Base-by-base conservation (phyloP, 2,329 filamentous ascomycete species). In the Neofusicoccum kwambonambiense region DNA sequence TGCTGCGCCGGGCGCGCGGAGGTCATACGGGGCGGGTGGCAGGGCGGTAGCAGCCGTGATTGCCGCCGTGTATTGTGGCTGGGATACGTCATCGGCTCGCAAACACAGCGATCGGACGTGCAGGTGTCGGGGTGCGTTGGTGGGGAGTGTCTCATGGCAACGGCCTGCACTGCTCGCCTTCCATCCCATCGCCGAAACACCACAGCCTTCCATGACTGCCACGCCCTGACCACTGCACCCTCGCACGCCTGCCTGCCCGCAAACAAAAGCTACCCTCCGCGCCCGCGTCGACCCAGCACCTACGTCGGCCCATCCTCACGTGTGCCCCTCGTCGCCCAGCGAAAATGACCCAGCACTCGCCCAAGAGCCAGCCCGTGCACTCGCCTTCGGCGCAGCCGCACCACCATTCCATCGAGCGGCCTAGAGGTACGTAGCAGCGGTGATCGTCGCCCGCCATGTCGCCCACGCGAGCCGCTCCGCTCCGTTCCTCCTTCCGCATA, bases 401-500 rank as follows among this genome's bases (percentile, higher is more conserved):
- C 11, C 69, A 70, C n/a, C 63, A 65, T 61, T 42, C 54, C 15
- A 8, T 45, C 52, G 78, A 80, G 75, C 78, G 80, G 65, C 80
- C 80, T n/a, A 81, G 74, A 68, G 79, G 79, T 79, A 68, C 47
- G 70, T 68, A 50, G 56, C 56, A 47, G 56, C 56, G 27, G 41
- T 35, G 56, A 60, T 60, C 56, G 41, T 39, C 56, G n/a, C 15
- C 31, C 34, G 34, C 34, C 12, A 15, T 31, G 27, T 7, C 37
- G 37, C 51, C 51, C 17, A 31, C n/a, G 27, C 41, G 56, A 60
- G 41, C 31, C 42, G 56, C 31, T 3, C 56, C 42, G 42, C 42
- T 3, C 56, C 27, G 27, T 31, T 31, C 27, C 27, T 31, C 6
- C 4, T 31, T 7, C 56, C 13, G 8, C 19, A 42, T 60, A 17